A percentile compares a stretch with the other conserved stretches of the same genome.
Evolutionary conservation across 495 filamentous ascomycete species (phyloP).

Genomic region (Penicillium robsamsonii): DNA sequence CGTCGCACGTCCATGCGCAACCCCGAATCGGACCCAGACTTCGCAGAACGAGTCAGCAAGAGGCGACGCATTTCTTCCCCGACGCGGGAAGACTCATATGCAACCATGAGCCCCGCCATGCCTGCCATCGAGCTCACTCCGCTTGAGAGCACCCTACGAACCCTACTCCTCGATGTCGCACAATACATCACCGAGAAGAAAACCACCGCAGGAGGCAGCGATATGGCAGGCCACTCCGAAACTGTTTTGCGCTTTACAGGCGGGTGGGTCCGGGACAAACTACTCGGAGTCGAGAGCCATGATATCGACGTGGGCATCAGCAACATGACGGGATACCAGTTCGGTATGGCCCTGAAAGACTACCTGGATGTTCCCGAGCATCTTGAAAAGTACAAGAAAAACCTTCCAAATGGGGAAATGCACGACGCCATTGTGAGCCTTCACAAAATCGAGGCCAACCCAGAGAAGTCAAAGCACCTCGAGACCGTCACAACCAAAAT

Average conservation of each 20-base stretch:
- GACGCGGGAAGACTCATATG: slow-evolving; percentile 10
- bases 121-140: slow-evolving; percentile 59
- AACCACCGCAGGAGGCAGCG: slow-evolving; percentile 34
- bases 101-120: slow-evolving; percentile 27
- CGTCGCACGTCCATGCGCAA: slow-evolving; percentile 32
- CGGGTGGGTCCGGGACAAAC: slow-evolving; percentile 98
- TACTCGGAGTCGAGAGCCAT: slow-evolving; percentile 74
- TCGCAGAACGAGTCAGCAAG: slow-evolving; percentile 31
- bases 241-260: slow-evolving; percentile 78
- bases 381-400: slow-evolving; percentile 53
- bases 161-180: slow-evolving; percentile 73
- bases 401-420: slow-evolving; percentile 26
- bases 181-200: slow-evolving; percentile 60
- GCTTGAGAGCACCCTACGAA: slow-evolving; percentile 64
- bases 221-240: slow-evolving; percentile 19
- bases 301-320: slow-evolving; percentile 97
- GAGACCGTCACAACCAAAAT: slow-evolving; percentile 87
- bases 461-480: slow-evolving; percentile 96
- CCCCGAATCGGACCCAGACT: slow-evolving; percentile 21
- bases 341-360: slow-evolving; percentile 62
- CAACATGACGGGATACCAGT: slow-evolving; percentile 87
- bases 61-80: slow-evolving; percentile 34
- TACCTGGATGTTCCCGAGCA: slow-evolving; percentile 54
- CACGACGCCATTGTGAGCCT: slow-evolving; percentile 50
- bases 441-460: slow-evolving; percentile 82